A percentile compares a stretch with the other conserved stretches of the same genome.
Evolutionary conservation across 2,329 filamentous ascomycete genomes (phyloP).

Genomic region (Saccharata proteae): DNA sequence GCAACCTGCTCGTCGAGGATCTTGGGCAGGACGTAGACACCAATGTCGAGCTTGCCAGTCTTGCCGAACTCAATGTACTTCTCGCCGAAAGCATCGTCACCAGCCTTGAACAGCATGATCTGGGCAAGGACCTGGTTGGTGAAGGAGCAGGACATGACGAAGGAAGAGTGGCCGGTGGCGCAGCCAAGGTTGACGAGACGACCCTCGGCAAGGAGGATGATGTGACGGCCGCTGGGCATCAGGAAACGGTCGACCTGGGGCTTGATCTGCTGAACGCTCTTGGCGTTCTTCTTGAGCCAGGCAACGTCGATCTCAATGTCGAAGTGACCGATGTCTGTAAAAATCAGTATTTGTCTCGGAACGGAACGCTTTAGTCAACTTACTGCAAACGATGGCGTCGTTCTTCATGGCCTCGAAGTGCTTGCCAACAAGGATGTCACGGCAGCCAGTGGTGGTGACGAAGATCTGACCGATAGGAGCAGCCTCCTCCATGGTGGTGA

Average conservation of each 20-base stretch:
- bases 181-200: slow-evolving; percentile 99
- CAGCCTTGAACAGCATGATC: slow-evolving; percentile 94
- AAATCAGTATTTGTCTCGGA: neutral
- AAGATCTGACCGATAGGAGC: slow-evolving; percentile 87
- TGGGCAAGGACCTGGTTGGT: slow-evolving; percentile 99
- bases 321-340: slow-evolving; percentile 99
- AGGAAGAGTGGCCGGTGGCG: slow-evolving; percentile 97
- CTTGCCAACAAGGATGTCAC: slow-evolving; percentile 83
- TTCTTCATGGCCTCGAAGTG: slow-evolving; percentile 96
- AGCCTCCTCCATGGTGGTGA: slow-evolving; percentile 96
- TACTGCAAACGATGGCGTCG: slow-evolving; percentile 99
- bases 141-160: slow-evolving; percentile 99
- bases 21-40: slow-evolving; percentile 97
- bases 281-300: slow-evolving; percentile 96
- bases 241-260: slow-evolving; percentile 97
- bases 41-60: slow-evolving; percentile 76
- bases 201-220: slow-evolving; percentile 97
- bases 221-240: slow-evolving; percentile 86
- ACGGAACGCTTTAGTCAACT: slow-evolving; percentile 22
- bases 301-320: slow-evolving; percentile 99
- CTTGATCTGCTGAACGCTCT: slow-evolving; percentile 96
- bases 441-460: slow-evolving; percentile 97
- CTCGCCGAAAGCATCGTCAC: slow-evolving; percentile 73
- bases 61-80: slow-evolving; percentile 97
- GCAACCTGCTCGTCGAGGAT: slow-evolving; percentile 98